A percentile compares a stretch with the other conserved stretches of the same genome.
Evolutionary conservation across 768 basidiomycete genomes (phyloP).

Genomic region (Mycena vulgaris): DNA sequence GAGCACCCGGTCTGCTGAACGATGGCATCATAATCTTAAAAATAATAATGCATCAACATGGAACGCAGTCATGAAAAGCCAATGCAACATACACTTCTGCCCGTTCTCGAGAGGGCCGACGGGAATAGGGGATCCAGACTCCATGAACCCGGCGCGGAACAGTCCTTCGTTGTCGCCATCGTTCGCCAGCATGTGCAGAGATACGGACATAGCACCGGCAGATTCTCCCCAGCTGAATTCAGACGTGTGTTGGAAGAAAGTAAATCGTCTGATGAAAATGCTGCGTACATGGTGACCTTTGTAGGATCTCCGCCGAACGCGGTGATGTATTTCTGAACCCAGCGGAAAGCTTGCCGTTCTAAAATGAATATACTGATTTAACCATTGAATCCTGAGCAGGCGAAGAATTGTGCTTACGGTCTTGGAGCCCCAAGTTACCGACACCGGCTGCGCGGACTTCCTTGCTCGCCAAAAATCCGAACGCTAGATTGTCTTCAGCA

Average conservation of each 20-base stretch:
- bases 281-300: slow-evolving; percentile 65
- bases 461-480: slow-evolving; percentile 62
- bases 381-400: background rate
- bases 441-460: slow-evolving; percentile 62
- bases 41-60: background rate
- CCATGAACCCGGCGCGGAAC: slow-evolving; percentile 68
- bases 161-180: slow-evolving; percentile 61
- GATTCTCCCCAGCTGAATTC: slow-evolving; percentile 65
- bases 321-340: slow-evolving; percentile 74
- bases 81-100: slow-evolving; percentile 51
- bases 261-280: background rate
- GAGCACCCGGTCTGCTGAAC: slow-evolving; percentile 60
- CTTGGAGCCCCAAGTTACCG: slow-evolving; percentile 73
- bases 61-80: background rate
- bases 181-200: slow-evolving; percentile 66
- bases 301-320: slow-evolving; percentile 76
- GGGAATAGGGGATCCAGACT: slow-evolving; percentile 65
- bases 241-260: slow-evolving; percentile 4
- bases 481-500: slow-evolving; percentile 37
- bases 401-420: slow-evolving; percentile 54
- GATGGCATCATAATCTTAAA: slow-evolving; percentile 58
- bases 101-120: slow-evolving; percentile 61
- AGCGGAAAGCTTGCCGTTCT: slow-evolving; percentile 73
- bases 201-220: slow-evolving; percentile 70
- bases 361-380: slow-evolving; percentile 36